Percentiles rank a stretch among this genome's conserved stretches.
phyloP scores from a whole-genome alignment of 441 rosid species.

The Manihot esculenta region DNA sequence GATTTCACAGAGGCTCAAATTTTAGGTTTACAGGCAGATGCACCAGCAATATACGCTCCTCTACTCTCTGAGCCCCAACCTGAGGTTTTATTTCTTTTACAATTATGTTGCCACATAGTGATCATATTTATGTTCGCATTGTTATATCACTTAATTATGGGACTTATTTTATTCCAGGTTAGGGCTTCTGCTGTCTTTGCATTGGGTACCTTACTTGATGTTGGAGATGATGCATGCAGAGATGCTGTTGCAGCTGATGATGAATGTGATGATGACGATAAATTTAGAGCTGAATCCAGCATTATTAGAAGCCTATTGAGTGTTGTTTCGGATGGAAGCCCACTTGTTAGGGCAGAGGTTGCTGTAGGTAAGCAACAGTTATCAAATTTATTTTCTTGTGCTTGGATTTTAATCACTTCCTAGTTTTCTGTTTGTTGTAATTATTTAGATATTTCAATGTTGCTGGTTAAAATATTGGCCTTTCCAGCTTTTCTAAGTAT shows the following conservation, averaged over 20 bases:
- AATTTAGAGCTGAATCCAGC: slow-evolving; percentile 76
- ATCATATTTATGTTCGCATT: slow-evolving; percentile 9
- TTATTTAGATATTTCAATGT: neutral
- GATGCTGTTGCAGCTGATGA: slow-evolving; percentile 69
- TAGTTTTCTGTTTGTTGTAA: neutral
- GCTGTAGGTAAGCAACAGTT: slow-evolving; percentile 75
- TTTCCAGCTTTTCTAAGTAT: too few relatives aligned
- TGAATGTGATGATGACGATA: slow-evolving; percentile 95
- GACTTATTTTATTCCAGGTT: slow-evolving; percentile 60
- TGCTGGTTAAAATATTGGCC: too few relatives aligned
- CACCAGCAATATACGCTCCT: slow-evolving; percentile 67
- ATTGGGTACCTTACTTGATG: slow-evolving; percentile 88
- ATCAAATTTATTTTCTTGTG: slow-evolving; percentile 6
- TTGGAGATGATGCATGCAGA: slow-evolving; percentile 70
- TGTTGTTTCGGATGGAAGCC: slow-evolving; percentile 94
- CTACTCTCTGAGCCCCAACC: slow-evolving; percentile 91
- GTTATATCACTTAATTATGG: slow-evolving; percentile 20
- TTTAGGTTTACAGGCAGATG: slow-evolving; percentile 74
- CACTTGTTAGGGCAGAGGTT: slow-evolving; percentile 97
- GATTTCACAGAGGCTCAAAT: slow-evolving; percentile 90
- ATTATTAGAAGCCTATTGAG: slow-evolving; percentile 76
- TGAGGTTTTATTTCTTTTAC: slow-evolving; percentile 58
- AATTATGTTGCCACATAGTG: slow-evolving; percentile 6
- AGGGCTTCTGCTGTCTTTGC: slow-evolving; percentile 98
- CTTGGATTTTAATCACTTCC: slow-evolving; percentile 15